Evolutionary conservation across 2,329 filamentous ascomycete genomes (phyloP), one percentile per base, ranked within the genome.

Genomic region (Pyrenophora tritici-repentis): DNA sequence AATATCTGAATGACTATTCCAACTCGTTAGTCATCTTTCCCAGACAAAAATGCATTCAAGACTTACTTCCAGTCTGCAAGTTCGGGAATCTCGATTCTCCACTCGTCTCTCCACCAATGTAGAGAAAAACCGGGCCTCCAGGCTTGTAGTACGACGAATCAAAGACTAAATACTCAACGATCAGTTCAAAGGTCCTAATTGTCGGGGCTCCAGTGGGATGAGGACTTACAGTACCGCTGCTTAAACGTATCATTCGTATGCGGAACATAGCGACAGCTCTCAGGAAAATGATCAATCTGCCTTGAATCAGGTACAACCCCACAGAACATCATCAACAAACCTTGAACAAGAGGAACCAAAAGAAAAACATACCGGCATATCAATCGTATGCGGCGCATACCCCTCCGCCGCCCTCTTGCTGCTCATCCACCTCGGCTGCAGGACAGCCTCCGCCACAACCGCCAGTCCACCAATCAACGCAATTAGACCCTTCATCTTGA

Each of bases 91-190:
- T 61, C 22, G 51, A 67, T 33, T 75, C 71, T 3, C 70, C 78
- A 29, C 62, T 66, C 1, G 73, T 70, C 58, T 82, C 80, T 32
- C 80, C 80, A 6, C 71, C 72, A 59, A 81, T 76, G 56, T 78
- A 80, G 6, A 80, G 59, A 53, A 78, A 77, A 0, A 82, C 73
- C 1, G 79, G 82, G 0, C 81, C 81, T 14, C 82, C 81, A 10
- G 80, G 73, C 55, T 79, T 76, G 61, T 83, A 84, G 64, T 82
- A 82, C 0, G 76, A 76, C 4, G 75, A 72, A 55, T 81, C 81
- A 38, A 83, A 79, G 61, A 79, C 47, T 39, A 2, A 6, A 22
- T 29, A 13, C 2, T 24, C 17, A 24, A 6, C 1, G 2, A n/a
- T 49, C 16, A 49, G 47, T 24, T 9, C 22, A 3, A 7, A 24